These are phyloP conservation scores for Penicillium sp. DNA, from an alignment of 2,329 filamentous ascomycete genomes.

Conservation along the genomic window DNA sequence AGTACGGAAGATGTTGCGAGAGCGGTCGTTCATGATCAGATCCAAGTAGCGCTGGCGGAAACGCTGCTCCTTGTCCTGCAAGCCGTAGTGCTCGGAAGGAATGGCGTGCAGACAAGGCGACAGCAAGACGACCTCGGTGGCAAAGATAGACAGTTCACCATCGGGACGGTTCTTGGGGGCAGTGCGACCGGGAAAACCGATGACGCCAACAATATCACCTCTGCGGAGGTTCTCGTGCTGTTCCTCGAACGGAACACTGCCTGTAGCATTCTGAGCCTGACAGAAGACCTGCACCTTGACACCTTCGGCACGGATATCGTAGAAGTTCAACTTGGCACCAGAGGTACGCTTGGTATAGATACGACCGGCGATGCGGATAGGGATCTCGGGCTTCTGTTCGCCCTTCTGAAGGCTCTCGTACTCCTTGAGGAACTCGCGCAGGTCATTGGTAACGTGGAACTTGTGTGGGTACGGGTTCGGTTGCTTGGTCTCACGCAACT, in stretches of 20 bases:
- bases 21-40: conserved; percentile 90
- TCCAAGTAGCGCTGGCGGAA: conserved; percentile 93
- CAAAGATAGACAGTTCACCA: conserved; percentile 91
- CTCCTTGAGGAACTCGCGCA: conserved; percentile 71
- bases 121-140: conserved; percentile 75
- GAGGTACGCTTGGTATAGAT: conserved; percentile 83
- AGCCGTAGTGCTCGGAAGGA: conserved; percentile 79
- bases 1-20: conserved; percentile 75
- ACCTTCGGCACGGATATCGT: conserved; percentile 72
- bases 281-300: conserved; percentile 86
- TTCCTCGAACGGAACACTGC: conserved; percentile 67
- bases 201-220: conserved; percentile 87
- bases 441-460: conserved; percentile 79
- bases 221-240: conserved; percentile 85
- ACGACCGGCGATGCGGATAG: conserved; percentile 71
- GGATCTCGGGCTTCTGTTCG: conserved; percentile 68
- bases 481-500: conserved; percentile 64
- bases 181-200: conserved; percentile 77
- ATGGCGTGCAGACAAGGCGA: conserved; percentile 88
- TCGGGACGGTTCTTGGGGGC: conserved; percentile 82
- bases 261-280: conserved; percentile 70
- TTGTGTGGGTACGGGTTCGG: conserved; percentile 90
- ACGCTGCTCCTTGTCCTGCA: conserved; percentile 91
- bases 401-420: conserved; percentile 77
- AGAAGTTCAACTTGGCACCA: conserved; percentile 83